Conservation (phyloP, 1,284 basidiomycete genomes). For the Cerioporus squamosus region DNA sequence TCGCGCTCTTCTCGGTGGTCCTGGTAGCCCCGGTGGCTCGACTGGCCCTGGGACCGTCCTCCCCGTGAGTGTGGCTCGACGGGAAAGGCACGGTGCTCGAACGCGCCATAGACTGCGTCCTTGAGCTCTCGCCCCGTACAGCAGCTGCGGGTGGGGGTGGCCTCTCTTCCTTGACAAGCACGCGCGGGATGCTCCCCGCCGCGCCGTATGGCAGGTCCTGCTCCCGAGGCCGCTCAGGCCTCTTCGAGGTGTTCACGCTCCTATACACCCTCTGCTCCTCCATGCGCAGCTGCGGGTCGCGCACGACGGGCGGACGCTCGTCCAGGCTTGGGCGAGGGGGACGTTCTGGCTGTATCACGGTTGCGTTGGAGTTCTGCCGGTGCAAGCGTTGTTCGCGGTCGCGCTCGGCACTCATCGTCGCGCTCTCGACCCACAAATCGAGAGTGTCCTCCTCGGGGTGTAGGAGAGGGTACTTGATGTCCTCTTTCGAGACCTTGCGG, state of each 20-base stretch:
- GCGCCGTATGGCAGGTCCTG: slow-evolving; percentile 16
- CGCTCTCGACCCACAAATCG: slow-evolving; percentile 5
- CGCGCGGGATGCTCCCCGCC: slow-evolving; percentile 10
- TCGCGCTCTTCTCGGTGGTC: background rate
- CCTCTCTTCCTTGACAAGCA: background rate
- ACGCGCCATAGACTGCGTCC: background rate
- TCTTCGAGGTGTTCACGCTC: background rate
- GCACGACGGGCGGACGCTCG: slow-evolving; percentile 1
- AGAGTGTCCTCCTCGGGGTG: background rate
- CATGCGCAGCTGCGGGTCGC: background rate
- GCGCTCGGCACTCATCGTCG: background rate
- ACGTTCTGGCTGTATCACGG: background rate
- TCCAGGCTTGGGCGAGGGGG: slow-evolving; percentile 1
- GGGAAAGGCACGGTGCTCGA: slow-evolving; percentile 10
- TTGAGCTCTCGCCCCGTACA: background rate
- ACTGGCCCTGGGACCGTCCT: background rate
- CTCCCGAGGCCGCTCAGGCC: slow-evolving; percentile 8
- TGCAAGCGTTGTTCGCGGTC: background rate
- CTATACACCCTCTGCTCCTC: background rate
- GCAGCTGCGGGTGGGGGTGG: slow-evolving; percentile 9
- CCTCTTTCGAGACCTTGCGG: slow-evolving; percentile 20
- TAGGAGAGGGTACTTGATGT: slow-evolving; percentile 20
- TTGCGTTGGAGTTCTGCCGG: background rate
- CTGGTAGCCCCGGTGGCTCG: background rate
- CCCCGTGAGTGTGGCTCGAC: background rate